These are phyloP conservation scores for Termitomyces sp. DNA, from an alignment of 1,284 basidiomycete genomes.

Conservation along the genomic window DNA sequence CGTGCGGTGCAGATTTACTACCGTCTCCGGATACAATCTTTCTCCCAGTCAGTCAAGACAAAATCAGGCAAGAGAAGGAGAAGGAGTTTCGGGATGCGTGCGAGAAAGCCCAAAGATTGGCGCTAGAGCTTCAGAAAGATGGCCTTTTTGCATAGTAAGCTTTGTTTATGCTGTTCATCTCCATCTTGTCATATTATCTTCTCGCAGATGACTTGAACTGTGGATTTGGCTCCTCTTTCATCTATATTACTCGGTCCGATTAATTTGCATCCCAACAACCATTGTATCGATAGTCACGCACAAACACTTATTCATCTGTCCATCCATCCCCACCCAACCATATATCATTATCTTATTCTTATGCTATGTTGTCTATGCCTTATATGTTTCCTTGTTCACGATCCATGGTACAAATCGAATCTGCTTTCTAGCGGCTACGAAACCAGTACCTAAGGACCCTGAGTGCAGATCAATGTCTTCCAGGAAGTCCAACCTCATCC, in stretches of 20 bases:
- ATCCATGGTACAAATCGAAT: not conserved
- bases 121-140: slow-evolving; percentile 14
- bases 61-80: slow-evolving; percentile 16
- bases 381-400: not conserved
- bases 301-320: not conserved
- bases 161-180: not conserved
- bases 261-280: not conserved
- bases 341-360: slow-evolving; percentile 1
- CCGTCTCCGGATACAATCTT: not conserved
- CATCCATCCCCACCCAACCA: slow-evolving; percentile 1
- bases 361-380: not conserved
- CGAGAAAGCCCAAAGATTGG: slow-evolving; percentile 18
- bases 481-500: slow-evolving; percentile 52
- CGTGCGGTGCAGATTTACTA: not conserved
- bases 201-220: not conserved
- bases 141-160: slow-evolving; percentile 12
- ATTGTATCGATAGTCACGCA: slow-evolving; percentile 13
- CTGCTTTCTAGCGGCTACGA: too few species aligned
- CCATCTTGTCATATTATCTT: too few species aligned
- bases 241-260: not conserved
- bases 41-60: not conserved
- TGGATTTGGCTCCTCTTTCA: not conserved
- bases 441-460: too few species aligned
- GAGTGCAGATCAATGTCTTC: slow-evolving; percentile 37
- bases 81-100: slow-evolving; percentile 18